phyloP scores from a whole-genome alignment of 805 yeast species.

The Starmerella bacillaris region DNA sequence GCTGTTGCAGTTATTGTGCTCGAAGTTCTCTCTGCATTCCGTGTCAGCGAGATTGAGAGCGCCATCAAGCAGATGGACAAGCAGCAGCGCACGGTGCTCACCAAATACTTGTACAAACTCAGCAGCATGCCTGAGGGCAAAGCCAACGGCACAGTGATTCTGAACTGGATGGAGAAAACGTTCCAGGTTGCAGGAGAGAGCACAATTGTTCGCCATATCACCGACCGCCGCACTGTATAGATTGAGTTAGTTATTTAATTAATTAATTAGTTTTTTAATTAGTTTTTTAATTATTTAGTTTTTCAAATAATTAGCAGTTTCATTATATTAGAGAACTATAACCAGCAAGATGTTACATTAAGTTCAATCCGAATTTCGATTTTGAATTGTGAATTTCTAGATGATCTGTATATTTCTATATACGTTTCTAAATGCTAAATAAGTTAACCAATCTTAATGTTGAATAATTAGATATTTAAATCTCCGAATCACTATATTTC shows the following conservation, averaged over 20 bases:
- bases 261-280: no score
- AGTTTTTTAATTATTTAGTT: no score
- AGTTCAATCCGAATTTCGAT: neutral
- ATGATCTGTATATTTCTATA: no score
- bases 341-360: neutral
- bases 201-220: conserved; percentile 66
- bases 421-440: no score
- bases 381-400: no score
- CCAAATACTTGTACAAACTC: conserved; percentile 72
- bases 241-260: no score
- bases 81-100: conserved; percentile 56
- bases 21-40: conserved; percentile 51
- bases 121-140: conserved; percentile 46
- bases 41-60: conserved; percentile 45
- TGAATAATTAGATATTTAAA: no score
- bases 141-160: conserved; percentile 69
- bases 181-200: conserved; percentile 75
- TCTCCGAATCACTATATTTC: no score
- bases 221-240: conserved; percentile 71
- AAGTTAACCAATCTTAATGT: no score
- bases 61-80: conserved; percentile 41
- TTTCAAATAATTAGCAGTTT: neutral
- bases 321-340: neutral
- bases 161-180: conserved; percentile 85
- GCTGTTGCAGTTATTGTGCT: conserved; percentile 40